Base-by-base conservation (phyloP, 257 asterid species). In the Solanum medicagineum region DNA sequence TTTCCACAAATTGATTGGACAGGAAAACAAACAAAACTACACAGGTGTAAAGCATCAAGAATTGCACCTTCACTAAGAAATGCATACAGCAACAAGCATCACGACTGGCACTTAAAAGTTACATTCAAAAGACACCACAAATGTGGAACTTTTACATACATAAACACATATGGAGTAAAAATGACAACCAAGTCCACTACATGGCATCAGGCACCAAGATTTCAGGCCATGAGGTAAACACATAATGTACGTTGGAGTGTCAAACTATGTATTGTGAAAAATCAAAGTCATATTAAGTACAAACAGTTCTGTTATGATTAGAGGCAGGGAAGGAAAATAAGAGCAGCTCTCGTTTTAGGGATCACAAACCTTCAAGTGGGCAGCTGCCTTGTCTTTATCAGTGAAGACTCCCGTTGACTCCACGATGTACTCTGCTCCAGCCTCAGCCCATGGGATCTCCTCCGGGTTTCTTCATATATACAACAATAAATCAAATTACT, bases 331-430 rank as follows among this genome's bases (percentile, higher is more conserved):
- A 40, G 73, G 79, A 56, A 22, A 32, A 2, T 40, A 47, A 24
- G 14, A 81, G 22, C 54, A 26, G 57, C 45, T 47, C 24, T 14
- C 8, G 16, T 47, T 49, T 49, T 75, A 22, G 24, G 45, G 24
- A 51, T 51, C 63, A 77, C 69, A 45, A 85, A 94, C 97, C 98
- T 93, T 94, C 87, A 93, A 54, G 87, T 95, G 97, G 44, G 97
- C 97, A 65, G 98, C 95, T 87, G 97, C 97, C 88, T 95, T 93
- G 65, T 91, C 97, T 89, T 92, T 88, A 85, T 95, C 98, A 3
- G 99, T 95, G 75, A 95, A 95, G 84, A 94, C 98, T 57, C 97
- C 95, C 3, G 97, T 93, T 59, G 98, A 93, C 84, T 95, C 97
- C 54, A 93, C 94, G 83, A 95, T 95, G 65, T 81, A 95, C 4